These are phyloP conservation scores for Pulicaria dysenterica DNA, from an alignment of 129 eudicot species.

Conservation along the genomic window DNA sequence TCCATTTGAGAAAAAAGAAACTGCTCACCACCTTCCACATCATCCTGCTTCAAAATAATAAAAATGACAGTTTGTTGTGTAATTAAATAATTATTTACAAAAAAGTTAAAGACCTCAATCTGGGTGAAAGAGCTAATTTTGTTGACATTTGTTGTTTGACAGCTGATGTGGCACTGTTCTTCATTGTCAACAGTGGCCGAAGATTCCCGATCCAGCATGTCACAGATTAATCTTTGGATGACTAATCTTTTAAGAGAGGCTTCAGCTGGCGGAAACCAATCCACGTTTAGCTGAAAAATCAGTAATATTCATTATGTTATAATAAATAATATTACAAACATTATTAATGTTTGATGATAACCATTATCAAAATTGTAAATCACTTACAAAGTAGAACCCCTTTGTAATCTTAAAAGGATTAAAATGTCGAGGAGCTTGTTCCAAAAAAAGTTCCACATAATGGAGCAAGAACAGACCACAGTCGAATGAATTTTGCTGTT, in stretches of 20 bases:
- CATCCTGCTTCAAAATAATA: slow-evolving; percentile 42
- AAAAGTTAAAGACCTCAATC: slow-evolving; percentile 45
- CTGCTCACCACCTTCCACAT: slow-evolving; percentile 40
- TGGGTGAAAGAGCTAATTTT: slow-evolving; percentile 36
- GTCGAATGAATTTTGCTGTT: slow-evolving; percentile 81
- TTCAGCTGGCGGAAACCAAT: slow-evolving; percentile 88
- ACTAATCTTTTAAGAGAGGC: slow-evolving; percentile 68
- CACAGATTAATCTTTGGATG: slow-evolving; percentile 68
- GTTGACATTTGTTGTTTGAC: slow-evolving; percentile 27
- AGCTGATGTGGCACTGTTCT: slow-evolving; percentile 24
- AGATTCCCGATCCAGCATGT: slow-evolving; percentile 51
- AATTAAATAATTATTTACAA: background rate
- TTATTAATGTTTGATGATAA: background rate
- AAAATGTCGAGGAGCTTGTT: slow-evolving; percentile 61
- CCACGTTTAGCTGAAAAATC: slow-evolving; percentile 58
- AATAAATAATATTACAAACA: slow-evolving; percentile 5
- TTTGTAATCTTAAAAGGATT: slow-evolving; percentile 62
- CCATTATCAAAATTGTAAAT: background rate
- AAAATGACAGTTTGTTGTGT: slow-evolving; percentile 4
- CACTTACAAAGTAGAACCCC: slow-evolving; percentile 66
- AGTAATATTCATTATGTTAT: background rate
- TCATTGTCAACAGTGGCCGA: slow-evolving; percentile 30
- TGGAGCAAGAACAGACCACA: slow-evolving; percentile 97
- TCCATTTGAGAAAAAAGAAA: slow-evolving; percentile 38
- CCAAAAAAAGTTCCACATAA: slow-evolving; percentile 80